Evolutionary conservation across 2,329 filamentous ascomycete genomes (phyloP), one percentile per base, ranked within the genome.

Genomic region (Exophiala viscosa): DNA sequence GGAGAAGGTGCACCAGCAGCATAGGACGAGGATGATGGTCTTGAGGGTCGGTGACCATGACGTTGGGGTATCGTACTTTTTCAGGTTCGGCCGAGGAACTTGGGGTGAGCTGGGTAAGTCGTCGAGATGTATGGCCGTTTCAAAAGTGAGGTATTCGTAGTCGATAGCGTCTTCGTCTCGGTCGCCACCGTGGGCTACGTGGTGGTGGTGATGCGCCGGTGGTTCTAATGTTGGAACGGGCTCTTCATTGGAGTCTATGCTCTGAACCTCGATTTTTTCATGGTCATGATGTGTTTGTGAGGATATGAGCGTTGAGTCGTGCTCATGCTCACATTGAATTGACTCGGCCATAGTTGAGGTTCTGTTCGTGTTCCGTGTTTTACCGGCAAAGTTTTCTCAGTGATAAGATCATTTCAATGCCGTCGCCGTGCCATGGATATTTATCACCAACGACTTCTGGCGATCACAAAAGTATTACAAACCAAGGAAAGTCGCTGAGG

Each of bases 1-100:
- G 45, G 91, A 71, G 15, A 83, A 78, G 0, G 90, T 95, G 1
- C 88, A 88, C 5, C 83, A 69, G 66, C 87, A 95, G 7, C 87
- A 88, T 10, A 96, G 76, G 64, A 78, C 80, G 7, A 92, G 82
- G 61, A 88, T 83, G 54, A 87, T 68, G 18, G 76, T 77, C 67
- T 96, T 96, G 54, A 84, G 82, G 41, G 73, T 74, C 50, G 73
- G 65, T 0, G 87, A 81, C 89, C 90, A 95, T 8, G 78, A 74
- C 59, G 90, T 84, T 0, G 91, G 91, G 8, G 87, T 85, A 1
- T 69, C 73, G 63, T 83, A 95, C 52, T 78, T 75, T 32, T 74
- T 76, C 20, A 95, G 79, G 66, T 89, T 76, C 3, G 88, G 88
- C 1, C 78, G 67, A n/a, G 73, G 56, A 7, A 65, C 64, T 34